Base-by-base conservation (phyloP, 78 protist species). In the Ministeria vibrans region DNA sequence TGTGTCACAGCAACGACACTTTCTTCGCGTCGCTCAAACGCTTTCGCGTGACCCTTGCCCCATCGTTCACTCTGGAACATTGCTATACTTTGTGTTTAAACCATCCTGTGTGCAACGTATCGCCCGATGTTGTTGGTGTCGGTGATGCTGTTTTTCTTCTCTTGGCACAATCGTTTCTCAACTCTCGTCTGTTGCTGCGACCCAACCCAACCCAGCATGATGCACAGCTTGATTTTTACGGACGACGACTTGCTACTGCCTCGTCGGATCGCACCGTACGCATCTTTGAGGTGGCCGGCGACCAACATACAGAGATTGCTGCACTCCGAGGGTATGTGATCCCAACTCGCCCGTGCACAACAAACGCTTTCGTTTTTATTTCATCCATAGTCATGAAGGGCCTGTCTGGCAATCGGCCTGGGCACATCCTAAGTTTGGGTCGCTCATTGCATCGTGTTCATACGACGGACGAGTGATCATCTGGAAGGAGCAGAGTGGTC, bases 391-490 rank as follows among this genome's bases (percentile, higher is more conserved):
- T 43, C 99, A 97, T 43, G 89, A 91, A 15, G 99, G 99, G 0
- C 98, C 99, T 28, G 99, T 97, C 41, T 97, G 99, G 99, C 94
- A 85, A 71, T 95, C 95, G 25, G 87, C 96, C 1, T 97, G 99
- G 99, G 99, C 97, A 1, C 98, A 95, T 78, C 99, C 99, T 42
- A 81, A 92, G 82, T 96, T 88, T 63, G 99, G 99, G 42, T 85
- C 38, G 81, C 53, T 96, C n/a, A 82, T 97, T 27, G 99, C 99
- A 7, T 89, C 98, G 39, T 92, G 98, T 78, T 86, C 95, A 23
- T 93, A 95, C 77, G 99, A 97, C 80, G 44, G 91, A n/a, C 88
- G 82, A 43, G 96, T 96, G 25, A 78, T 93, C 46, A 80, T 97
- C n/a, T 96, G 99, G 99, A 88, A 87, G 75, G 95, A 92, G 76